Evolutionary conservation across 306 rosid species (phyloP).

Genomic region (Lathyrus tuberosus): DNA sequence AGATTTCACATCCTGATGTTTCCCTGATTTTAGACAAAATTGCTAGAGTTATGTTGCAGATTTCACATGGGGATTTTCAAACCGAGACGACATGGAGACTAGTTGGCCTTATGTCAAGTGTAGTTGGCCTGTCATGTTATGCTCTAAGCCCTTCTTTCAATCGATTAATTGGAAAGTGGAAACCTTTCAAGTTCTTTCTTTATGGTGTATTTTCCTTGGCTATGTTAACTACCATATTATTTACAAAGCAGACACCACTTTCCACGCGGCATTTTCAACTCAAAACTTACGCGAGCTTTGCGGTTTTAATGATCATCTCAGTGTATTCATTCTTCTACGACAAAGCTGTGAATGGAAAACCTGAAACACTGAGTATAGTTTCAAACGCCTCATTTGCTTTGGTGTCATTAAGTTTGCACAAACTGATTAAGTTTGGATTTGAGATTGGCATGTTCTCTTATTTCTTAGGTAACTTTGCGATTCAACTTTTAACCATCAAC

Average conservation of each 20-base stretch:
- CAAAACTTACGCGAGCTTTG: neutral
- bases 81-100: neutral
- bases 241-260: neutral
- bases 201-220: neutral
- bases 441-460: neutral
- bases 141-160: conserved; percentile 23
- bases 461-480: neutral
- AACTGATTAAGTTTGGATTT: neutral
- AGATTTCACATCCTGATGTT: neutral
- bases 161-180: conserved; percentile 1
- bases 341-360: conserved; percentile 19
- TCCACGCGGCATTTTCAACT: neutral
- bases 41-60: neutral
- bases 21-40: neutral
- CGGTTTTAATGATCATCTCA: neutral
- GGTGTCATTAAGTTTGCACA: conserved; percentile 14
- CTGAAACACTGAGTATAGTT: neutral
- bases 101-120: neutral
- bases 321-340: conserved; percentile 11
- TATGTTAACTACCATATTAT: neutral
- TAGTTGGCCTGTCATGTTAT: conserved; percentile 1
- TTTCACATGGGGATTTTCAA: neutral
- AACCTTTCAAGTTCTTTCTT: neutral
- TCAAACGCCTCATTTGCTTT: neutral
- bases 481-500: conserved; percentile 12